Conservation (phyloP, 1,139 yeast species). For the Hemisphaericaspora lyxosophila region DNA sequence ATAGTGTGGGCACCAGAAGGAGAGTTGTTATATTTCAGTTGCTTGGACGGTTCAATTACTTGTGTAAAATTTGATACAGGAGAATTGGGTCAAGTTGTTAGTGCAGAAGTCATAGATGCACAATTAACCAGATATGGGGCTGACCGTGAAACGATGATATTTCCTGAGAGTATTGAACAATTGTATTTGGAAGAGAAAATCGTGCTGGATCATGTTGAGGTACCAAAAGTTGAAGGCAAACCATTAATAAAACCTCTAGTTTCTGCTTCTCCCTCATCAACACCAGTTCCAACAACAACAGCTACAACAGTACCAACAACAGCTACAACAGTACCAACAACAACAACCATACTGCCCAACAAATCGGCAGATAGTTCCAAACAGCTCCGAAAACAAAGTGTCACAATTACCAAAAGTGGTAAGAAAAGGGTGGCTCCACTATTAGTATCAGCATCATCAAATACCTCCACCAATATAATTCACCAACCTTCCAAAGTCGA, state of each 20-base stretch:
- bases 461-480: constrained; percentile 17
- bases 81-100: constrained; percentile 75
- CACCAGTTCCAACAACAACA: constrained; percentile 2
- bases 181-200: constrained; percentile 59
- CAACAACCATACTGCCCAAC: constrained; percentile 1
- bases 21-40: constrained; percentile 63
- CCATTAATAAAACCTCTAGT: neutral
- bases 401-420: constrained; percentile 73
- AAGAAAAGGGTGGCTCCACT: constrained; percentile 85
- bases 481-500: constrained; percentile 7
- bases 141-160: constrained; percentile 76
- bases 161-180: constrained; percentile 86
- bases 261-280: neutral
- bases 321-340: neutral
- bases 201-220: constrained; percentile 1
- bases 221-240: constrained; percentile 3
- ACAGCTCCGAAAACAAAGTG: constrained; percentile 16
- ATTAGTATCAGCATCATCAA: constrained; percentile 56
- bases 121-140: constrained; percentile 85
- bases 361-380: constrained; percentile 9
- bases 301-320: constrained; percentile 2
- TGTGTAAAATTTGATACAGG: constrained; percentile 63
- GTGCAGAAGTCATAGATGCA: constrained; percentile 61
- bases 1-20: constrained; percentile 83
- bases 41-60: constrained; percentile 82